phyloP scores from a whole-genome alignment of 2,329 filamentous ascomycete species.

The Colletotrichum abscissum region DNA sequence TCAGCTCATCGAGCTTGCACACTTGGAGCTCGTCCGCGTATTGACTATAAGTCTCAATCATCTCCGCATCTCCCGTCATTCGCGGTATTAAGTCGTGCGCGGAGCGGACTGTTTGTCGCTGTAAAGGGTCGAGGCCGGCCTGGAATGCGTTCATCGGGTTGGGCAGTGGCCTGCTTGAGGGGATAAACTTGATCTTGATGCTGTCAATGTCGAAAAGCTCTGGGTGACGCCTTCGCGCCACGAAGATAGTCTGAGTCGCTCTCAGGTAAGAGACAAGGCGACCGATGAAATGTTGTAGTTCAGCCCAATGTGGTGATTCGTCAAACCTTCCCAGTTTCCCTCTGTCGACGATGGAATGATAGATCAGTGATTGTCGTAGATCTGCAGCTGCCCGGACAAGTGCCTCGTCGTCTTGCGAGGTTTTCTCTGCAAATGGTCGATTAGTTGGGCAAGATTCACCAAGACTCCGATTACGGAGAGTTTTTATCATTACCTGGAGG shows the following conservation, averaged over 20 bases:
- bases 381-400: background rate
- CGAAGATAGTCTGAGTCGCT: conserved; percentile 37
- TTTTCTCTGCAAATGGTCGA: background rate
- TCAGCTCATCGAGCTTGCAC: background rate
- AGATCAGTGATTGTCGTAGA: background rate
- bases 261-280: conserved; percentile 42
- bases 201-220: conserved; percentile 42
- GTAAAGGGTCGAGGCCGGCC: conserved; percentile 23
- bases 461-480: background rate
- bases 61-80: conserved; percentile 26
- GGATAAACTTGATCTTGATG: conserved; percentile 39
- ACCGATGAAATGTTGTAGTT: conserved; percentile 43
- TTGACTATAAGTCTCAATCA: background rate
- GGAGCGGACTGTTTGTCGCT: background rate
- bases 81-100: conserved; percentile 40
- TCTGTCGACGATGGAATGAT: background rate
- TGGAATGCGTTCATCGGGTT: conserved; percentile 37
- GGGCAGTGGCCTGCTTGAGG: conserved; percentile 37
- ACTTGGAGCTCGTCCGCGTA: conserved; percentile 7
- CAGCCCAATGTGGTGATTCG: conserved; percentile 41
- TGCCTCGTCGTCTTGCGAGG: background rate
- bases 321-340: conserved; percentile 19
- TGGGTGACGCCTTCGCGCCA: conserved; percentile 40
- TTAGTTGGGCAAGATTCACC: background rate
- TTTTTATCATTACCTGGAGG: background rate